Conservation (phyloP, 2,329 filamentous ascomycete genomes). For the Fusarium mangiferae region DNA sequence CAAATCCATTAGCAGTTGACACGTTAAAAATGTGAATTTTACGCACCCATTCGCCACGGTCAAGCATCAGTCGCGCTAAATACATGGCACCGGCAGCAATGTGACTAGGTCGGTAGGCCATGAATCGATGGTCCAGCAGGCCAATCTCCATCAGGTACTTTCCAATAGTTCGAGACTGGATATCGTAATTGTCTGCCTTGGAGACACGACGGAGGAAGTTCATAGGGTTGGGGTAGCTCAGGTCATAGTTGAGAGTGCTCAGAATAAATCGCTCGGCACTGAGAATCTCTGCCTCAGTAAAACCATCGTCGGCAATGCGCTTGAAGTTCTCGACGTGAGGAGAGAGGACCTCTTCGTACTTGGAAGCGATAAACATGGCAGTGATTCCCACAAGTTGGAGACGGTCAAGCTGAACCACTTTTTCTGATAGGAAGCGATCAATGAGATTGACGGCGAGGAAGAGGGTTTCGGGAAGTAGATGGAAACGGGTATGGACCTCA, state of each 20-base stretch:
- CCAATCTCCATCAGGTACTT: slow-evolving; percentile 99
- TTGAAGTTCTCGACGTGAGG: slow-evolving; percentile 97
- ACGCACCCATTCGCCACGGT: slow-evolving; percentile 90
- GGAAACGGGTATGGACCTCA: slow-evolving; percentile 97
- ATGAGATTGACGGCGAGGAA: slow-evolving; percentile 99
- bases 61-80: slow-evolving; percentile 87
- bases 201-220: slow-evolving; percentile 99
- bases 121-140: slow-evolving; percentile 92
- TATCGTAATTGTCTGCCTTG: slow-evolving; percentile 99
- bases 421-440: slow-evolving; percentile 94
- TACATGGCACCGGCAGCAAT: slow-evolving; percentile 96
- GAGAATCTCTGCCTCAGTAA: slow-evolving; percentile 93
- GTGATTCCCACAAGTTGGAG: slow-evolving; percentile 97
- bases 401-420: slow-evolving; percentile 95
- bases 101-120: slow-evolving; percentile 88
- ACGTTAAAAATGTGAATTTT: not conserved
- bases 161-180: slow-evolving; percentile 94
- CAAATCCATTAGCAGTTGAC: slow-evolving; percentile 45
- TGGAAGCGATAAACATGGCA: slow-evolving; percentile 99
- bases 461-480: slow-evolving; percentile 92
- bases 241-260: slow-evolving; percentile 90
- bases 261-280: slow-evolving; percentile 97
- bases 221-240: slow-evolving; percentile 99
- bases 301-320: slow-evolving; percentile 96
- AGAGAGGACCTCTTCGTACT: slow-evolving; percentile 98